Base-by-base conservation (phyloP, 2,329 filamentous ascomycete genomes). In the Alternaria viburni region DNA sequence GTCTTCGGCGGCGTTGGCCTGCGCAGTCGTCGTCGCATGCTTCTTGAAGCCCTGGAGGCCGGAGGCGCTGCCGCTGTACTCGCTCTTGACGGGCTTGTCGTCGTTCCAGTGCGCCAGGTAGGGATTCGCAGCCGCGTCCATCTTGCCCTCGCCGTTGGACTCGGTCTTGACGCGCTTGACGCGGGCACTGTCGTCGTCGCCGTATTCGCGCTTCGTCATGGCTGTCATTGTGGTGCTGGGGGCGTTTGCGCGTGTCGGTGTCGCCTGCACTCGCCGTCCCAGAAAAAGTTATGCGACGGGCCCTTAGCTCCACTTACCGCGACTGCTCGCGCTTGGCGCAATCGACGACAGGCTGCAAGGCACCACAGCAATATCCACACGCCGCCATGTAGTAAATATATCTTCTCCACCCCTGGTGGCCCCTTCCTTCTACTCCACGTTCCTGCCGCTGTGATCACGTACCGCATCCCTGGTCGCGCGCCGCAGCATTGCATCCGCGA, bases 101-200 rank as follows among this genome's bases (percentile, higher is more conserved):
- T 90, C 86, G 81, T 95, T 89, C 88, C 91, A 91, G 81, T 99
- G 96, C 60, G 93, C 92, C 66, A 99, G 89, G 83, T 99, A 98
- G 1, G 92, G 93, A 79, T 98, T 98, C 77, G 87, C 76, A 62
- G 82, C 82, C 57, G 87, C 86, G 75, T 88, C 85, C 67, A 79
- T 81, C 65, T 69, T 72, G 61, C 70, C 79, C 44, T 69, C 64
- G 46, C 76, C 74, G 68, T 74, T 77, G 17, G 59, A 28, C 51
- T 77, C 77, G 8, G 71, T 72, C 71, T 78, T 78, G 68, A 84
- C 85, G 65, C 84, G 85, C 81, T 86, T 90, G 70, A 80, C 80
- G 71, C 85, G 83, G 67, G 81, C 82, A 68, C 80, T 81, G 65
- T 85, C 83, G 57, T 80, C 77, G 67, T 86, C 70, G 64, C 73